Base-by-base conservation (phyloP, 345 rosid species). In the Ceriops decandra region DNA sequence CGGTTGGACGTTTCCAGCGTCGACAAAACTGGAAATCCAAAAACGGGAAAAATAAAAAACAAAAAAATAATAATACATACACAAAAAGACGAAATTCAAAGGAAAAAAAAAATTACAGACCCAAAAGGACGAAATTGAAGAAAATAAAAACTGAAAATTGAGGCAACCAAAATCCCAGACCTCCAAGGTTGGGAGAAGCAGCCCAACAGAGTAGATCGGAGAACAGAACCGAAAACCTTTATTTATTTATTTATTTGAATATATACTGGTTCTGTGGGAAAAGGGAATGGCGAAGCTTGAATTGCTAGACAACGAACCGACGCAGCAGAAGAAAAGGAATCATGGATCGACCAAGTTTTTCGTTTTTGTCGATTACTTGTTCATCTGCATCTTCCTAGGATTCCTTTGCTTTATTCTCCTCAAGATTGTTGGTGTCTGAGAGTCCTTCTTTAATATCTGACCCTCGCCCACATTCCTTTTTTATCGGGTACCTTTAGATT, bases 341-440 rank as follows among this genome's bases (percentile, higher is more conserved):
- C 95, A 84, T 74, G 91, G 88, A 30, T 85, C 93, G 1, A 82
- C 87, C 10, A 74, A 79, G 21, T 80, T 88, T 72, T 93, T 88
- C 76, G 85, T 87, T 51, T 77, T 85, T 69, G 84, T 93, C 30
- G 96, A 93, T 67, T 87, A 87, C 79, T 58, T 87, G 31, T 90
- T 87, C 82, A 71, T 88, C 73, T 11, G 72, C 71, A 60, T 79
- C 61, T 85, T 84, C 74, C 22, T 84, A 42, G 62, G 67, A 57
- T 86, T 93, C 75, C 85, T 90, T 32, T 74, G 80, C 70, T 88
- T 81, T 84, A 73, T 86, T 66, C 31, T 93, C 72, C 73, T 76
- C 75, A 84, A 83, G 76, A 79, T 93, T 8, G 27, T 17, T 73
- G 68, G 68, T 52, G 2, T 73, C 63, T 73, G 51, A 46, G 5